Conservation (phyloP, 495 filamentous ascomycete genomes). For the Neurospora cerealis region DNA sequence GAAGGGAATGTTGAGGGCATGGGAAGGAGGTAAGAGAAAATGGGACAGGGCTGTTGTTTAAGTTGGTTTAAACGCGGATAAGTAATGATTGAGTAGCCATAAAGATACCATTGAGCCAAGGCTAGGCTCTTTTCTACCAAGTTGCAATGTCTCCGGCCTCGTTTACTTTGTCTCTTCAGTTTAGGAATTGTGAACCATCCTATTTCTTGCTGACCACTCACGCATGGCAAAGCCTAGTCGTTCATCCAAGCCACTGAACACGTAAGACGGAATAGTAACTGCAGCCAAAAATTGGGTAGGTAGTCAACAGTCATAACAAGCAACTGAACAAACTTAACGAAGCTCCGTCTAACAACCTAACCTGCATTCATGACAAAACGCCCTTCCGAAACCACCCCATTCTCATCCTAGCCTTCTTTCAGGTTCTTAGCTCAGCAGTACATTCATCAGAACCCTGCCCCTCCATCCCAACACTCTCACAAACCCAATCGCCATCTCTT, state of each 20-base stretch:
- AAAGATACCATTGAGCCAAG: slow-evolving; percentile 13
- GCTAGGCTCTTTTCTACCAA: not conserved
- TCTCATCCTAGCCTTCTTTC: too few species aligned
- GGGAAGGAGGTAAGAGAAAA: too few species aligned
- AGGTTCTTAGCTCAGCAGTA: too few species aligned
- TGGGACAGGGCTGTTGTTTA: not conserved
- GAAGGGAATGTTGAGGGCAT: not conserved
- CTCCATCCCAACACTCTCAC: too few species aligned
- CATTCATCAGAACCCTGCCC: too few species aligned
- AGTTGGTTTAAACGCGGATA: slow-evolving; percentile 6
- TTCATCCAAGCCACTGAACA: not conserved
- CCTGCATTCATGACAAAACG: not conserved
- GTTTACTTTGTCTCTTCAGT: not conserved
- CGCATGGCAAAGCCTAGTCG: not conserved
- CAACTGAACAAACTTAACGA: not conserved
- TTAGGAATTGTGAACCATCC: not conserved
- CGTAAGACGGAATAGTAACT: not conserved
- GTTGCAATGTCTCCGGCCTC: not conserved
- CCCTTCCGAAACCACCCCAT: not conserved
- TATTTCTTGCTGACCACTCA: not conserved
- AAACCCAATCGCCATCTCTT: too few species aligned
- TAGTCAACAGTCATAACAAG: not conserved
- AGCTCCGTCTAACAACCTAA: not conserved
- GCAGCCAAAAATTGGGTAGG: not conserved
- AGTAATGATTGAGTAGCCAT: slow-evolving; percentile 4